These are phyloP conservation scores for Pugionium cornutum DNA, from an alignment of 345 rosid genomes.

Conservation along the genomic window DNA sequence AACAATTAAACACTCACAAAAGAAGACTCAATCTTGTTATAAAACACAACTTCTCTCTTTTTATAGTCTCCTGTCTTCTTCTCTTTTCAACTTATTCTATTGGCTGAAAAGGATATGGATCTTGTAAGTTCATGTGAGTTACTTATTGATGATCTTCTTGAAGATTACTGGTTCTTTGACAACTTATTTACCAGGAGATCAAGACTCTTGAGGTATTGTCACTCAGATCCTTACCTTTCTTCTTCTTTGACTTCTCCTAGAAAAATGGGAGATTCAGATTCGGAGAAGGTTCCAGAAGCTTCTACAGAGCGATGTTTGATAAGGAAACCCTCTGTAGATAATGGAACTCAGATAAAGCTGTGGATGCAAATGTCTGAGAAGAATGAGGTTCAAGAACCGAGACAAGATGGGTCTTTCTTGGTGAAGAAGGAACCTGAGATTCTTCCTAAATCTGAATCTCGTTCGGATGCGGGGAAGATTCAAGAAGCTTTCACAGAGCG, in stretches of 20 bases:
- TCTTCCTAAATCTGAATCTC: constrained; percentile 18
- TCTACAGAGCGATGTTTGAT: constrained; percentile 15
- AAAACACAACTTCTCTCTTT: neutral
- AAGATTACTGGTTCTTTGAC: constrained; percentile 70
- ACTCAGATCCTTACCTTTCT: constrained; percentile 64
- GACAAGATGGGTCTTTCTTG: constrained; percentile 23
- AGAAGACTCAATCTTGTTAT: constrained; percentile 32
- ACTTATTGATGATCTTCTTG: constrained; percentile 57
- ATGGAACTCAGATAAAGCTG: neutral
- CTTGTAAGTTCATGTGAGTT: constrained; percentile 32
- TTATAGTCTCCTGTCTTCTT: neutral
- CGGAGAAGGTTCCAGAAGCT: neutral
- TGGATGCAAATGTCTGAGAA: constrained; percentile 21
- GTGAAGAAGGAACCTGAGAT: constrained; percentile 19
- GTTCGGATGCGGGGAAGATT: constrained; percentile 36
- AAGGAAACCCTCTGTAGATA: too few relatives aligned
- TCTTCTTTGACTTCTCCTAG: constrained; percentile 37
- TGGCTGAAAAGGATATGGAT: constrained; percentile 32
- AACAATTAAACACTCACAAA: constrained; percentile 37
- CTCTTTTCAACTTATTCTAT: constrained; percentile 8
- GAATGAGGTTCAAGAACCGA: constrained; percentile 20
- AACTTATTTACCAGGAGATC: constrained; percentile 45
- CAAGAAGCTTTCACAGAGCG: constrained; percentile 28
- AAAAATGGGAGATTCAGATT: constrained; percentile 27
- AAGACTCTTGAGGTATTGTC: constrained; percentile 50